Evolutionary conservation across 176 grass and related monocot species (phyloP), one percentile per base, ranked within the genome.

Genomic region (Eleusine coracana): DNA sequence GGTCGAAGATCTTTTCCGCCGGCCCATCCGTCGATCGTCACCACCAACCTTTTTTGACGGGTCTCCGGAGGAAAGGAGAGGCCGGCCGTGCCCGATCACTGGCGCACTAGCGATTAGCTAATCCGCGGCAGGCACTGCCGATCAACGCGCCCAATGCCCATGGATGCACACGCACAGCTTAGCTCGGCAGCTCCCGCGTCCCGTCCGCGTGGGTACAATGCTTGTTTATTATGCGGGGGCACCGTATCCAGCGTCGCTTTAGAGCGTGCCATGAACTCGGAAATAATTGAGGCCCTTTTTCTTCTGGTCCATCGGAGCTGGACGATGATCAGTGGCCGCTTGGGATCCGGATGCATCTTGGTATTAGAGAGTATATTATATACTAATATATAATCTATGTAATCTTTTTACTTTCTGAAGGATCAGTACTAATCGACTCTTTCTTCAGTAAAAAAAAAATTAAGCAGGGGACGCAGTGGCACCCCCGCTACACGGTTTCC

Each of bases 41-140:
- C 36, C 77, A 67, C 7, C 44, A 34, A 4, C 82, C 71, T 85
- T 86, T 82, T 86, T 89, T 82, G 78, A 86, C 83, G 66, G 78
- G 59, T 89, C 55, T 82, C 62, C 56, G 77, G 77, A 2, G 65
- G 82, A 52, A 77, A 52, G 29, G 64, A 21, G 54, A 80, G 42
- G 76, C 31, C 0, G 46, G 46, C 31, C 14, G 63, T 39, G 77
- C 78, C 14, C 23, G 60, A 80, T 46, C 77, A 66, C 77, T 37
- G 18, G 70, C 73, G 83, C 88, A 86, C 83, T 89, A 82, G 60
- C 56, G 10, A 21, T 23, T 14, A 5, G 58, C 58, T 28, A 63
- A 63, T 63, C 60, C 31, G n/a, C 23, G 58, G 59, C 18, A 7
- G 14, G 7, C 56, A 60, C 56, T 25, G 55, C 55, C 55, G 6